Base-by-base conservation (phyloP, 176 grass and related monocot genomes). In the Hyparrhenia diplandra region DNA sequence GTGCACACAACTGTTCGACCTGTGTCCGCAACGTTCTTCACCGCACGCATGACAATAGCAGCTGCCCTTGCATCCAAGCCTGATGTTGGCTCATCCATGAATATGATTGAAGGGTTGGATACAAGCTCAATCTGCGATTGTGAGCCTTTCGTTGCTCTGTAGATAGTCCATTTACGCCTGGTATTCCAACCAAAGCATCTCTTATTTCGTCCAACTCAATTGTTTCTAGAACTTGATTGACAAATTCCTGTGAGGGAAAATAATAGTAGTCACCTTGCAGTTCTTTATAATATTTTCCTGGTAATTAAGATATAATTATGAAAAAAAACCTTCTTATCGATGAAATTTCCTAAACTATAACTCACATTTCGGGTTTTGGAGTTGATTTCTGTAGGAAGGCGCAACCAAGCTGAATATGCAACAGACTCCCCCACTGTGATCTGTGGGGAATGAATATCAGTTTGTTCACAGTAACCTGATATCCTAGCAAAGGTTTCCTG, bases 41-140 rank as follows among this genome's bases (percentile, higher is more conserved):
- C 89, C 42, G 86, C 89, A 84, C 89, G 86, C 92, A 94, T 94
- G 60, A 89, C 92, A 40, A 94, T 89, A 46, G 92, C 89, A 29
- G 92, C 87, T 21, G 89, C 89, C 71, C 89, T 83, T 59, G 89
- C 92, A 49, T 94, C 92, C 60, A 94, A 59, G 5, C 89, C 86
- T 67, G 92, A 94, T 66, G 92, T 94, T 57, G 92, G 92, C 40
- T 95, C 93, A 74, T 95, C 93, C 90, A 95, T 92, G 68, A 95
- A 95, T 83, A 95, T 83, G 4, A 92, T 84, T 24, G 84, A 92
- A 67, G 92, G 92, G 47, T 94, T 94, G 30, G 92, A 94, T 13
- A 95, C 89, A 42, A 95, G 87, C 78, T 95, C 92, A 37, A 95
- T n/a, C 85, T 40, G 90, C 90, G 21, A 92, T 88, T 25, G 93